phyloP scores from a whole-genome alignment of 768 basidiomycete species.

The Mycena floridula region DNA sequence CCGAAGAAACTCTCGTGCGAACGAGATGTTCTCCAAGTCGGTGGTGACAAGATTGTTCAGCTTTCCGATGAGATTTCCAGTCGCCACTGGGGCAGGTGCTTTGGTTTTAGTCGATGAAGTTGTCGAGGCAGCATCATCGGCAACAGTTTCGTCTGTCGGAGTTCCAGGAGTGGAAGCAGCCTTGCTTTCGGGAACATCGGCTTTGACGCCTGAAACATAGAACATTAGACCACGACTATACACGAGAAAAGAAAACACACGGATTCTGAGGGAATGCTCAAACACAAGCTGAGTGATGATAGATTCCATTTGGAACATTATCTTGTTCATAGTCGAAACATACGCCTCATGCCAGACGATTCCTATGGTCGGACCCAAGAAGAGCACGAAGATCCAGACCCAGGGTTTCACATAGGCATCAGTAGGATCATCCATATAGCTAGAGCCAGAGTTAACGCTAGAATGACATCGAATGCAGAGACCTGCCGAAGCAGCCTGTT shows the following conservation, averaged over 20 bases:
- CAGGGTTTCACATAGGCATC: conserved; percentile 51
- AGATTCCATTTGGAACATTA: conserved; percentile 41
- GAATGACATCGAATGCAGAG: conserved; percentile 33
- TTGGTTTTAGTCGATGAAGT: conserved; percentile 2
- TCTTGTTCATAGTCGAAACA: conserved; percentile 31
- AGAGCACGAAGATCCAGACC: conserved; percentile 45
- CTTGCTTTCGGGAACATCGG: neutral
- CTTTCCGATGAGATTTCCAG: conserved; percentile 56
- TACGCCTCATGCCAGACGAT: conserved; percentile 36
- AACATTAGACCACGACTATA: too few species aligned
- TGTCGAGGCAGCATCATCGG: conserved; percentile 2
- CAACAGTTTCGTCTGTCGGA: too few species aligned
- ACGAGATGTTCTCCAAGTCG: conserved; percentile 39
- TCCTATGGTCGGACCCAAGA: conserved; percentile 26
- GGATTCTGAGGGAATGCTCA: conserved; percentile 50
- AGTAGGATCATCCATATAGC: too few species aligned
- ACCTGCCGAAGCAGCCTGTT: conserved; percentile 33
- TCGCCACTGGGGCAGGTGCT: conserved; percentile 2
- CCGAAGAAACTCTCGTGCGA: conserved; percentile 26
- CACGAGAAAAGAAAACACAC: too few species aligned
- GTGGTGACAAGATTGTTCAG: conserved; percentile 74
- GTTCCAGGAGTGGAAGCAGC: too few species aligned
- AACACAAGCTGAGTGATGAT: conserved; percentile 36
- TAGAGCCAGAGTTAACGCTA: too few species aligned
- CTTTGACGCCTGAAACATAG: too few species aligned